Percentiles rank a stretch among this genome's conserved stretches.
Conservation (phyloP, 345 rosid species). For the Durio zibethinus region DNA sequence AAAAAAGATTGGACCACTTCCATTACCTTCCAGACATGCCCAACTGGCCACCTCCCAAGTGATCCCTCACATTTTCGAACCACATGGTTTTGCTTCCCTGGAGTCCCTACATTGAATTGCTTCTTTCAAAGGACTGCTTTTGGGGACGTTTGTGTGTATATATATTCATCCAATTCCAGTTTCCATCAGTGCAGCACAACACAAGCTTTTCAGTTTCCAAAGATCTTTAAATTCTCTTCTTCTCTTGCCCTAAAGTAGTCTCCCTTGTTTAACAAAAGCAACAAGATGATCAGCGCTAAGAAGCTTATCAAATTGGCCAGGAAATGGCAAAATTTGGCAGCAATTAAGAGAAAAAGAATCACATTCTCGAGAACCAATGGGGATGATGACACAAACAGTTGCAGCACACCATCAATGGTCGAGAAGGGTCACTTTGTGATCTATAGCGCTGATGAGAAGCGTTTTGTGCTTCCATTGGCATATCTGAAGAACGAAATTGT, state of each 20-base stretch:
- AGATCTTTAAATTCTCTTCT: neutral
- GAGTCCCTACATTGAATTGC: no score
- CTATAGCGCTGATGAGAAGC: slow-evolving; percentile 25
- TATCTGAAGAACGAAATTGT: slow-evolving; percentile 22
- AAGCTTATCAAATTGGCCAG: slow-evolving; percentile 31
- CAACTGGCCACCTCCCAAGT: neutral
- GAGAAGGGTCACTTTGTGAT: slow-evolving; percentile 33
- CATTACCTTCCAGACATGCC: neutral
- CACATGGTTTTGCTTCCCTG: slow-evolving; percentile 12
- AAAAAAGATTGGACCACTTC: neutral
- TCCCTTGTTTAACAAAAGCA: neutral
- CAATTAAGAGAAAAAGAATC: slow-evolving; percentile 26
- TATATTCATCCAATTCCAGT: neutral
- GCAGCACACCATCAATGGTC: neutral
- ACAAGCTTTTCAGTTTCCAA: slow-evolving; percentile 1
- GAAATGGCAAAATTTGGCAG: slow-evolving; percentile 32
- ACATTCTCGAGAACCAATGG: neutral
- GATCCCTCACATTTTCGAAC: neutral
- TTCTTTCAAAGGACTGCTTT: no score
- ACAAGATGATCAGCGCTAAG: slow-evolving; percentile 29
- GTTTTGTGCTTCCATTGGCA: slow-evolving; percentile 26
- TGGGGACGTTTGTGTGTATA: neutral
- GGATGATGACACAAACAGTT: neutral
- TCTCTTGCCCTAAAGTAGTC: neutral
- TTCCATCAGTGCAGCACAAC: neutral